These are phyloP conservation scores for Perkinsus chesapeaki DNA, from an alignment of 169 alveolate genomes.

Conservation along the genomic window DNA sequence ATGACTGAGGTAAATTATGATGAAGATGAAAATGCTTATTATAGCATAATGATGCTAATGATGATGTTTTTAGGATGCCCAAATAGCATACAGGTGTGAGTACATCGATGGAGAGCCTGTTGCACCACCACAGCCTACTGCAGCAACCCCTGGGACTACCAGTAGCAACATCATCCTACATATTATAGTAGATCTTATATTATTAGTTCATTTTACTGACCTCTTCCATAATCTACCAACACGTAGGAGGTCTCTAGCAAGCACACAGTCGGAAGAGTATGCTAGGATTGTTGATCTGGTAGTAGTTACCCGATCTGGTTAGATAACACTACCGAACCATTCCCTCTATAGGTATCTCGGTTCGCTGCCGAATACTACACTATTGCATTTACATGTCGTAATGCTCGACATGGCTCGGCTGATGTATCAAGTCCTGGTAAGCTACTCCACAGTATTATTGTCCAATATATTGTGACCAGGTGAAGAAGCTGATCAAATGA, in stretches of 20 bases:
- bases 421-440: neutral
- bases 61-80: constrained; percentile 49
- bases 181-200: neutral
- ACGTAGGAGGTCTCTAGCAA: constrained; percentile 43
- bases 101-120: constrained; percentile 35
- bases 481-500: neutral
- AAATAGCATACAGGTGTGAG: constrained; percentile 24
- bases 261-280: neutral
- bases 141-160: neutral
- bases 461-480: neutral
- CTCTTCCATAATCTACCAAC: constrained; percentile 68
- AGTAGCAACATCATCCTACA: neutral
- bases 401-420: neutral
- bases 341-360: neutral
- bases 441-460: neutral
- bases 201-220: constrained; percentile 25
- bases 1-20: constrained; percentile 54
- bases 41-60: constrained; percentile 46
- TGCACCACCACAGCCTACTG: constrained; percentile 22
- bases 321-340: neutral
- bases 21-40: constrained; percentile 41
- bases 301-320: neutral
- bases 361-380: neutral
- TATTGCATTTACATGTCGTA: neutral
- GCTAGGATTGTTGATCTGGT: neutral